These are phyloP conservation scores for Verticillium isaacii DNA, from an alignment of 2,329 filamentous ascomycete species.

Conservation along the genomic window DNA sequence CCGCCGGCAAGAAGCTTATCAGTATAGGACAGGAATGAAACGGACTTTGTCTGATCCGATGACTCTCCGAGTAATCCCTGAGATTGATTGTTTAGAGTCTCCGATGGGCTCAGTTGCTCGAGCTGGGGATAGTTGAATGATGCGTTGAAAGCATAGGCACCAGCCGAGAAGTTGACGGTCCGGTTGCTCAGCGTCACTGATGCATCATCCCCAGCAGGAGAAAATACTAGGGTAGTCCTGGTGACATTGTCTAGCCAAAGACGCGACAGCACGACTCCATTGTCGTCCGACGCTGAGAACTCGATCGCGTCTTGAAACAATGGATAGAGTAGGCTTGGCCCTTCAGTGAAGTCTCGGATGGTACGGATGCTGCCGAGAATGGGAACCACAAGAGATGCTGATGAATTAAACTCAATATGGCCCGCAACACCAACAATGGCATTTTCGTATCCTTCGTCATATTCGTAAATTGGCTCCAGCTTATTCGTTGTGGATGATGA, in stretches of 20 bases:
- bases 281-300: constrained; percentile 30
- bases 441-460: constrained; percentile 19
- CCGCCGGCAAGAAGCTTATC: constrained; percentile 59
- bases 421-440: constrained; percentile 50
- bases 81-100: constrained; percentile 46
- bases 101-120: constrained; percentile 40
- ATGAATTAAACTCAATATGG: constrained; percentile 50
- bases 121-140: constrained; percentile 60
- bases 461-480: constrained; percentile 37
- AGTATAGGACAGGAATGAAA: constrained; percentile 60
- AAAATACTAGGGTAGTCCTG: constrained; percentile 46
- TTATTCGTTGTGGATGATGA: constrained; percentile 35
- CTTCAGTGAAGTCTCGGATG: constrained; percentile 60
- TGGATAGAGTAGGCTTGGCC: constrained; percentile 44
- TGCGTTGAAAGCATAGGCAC: constrained; percentile 53
- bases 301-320: constrained; percentile 50
- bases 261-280: constrained; percentile 43
- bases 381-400: constrained; percentile 47
- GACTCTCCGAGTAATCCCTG: constrained; percentile 38
- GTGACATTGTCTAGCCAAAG: constrained; percentile 61
- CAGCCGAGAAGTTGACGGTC: constrained; percentile 42
- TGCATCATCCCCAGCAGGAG: constrained; percentile 22
- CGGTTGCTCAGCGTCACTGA: constrained; percentile 32
- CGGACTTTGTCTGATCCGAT: constrained; percentile 41
- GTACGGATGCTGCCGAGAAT: constrained; percentile 59